A percentile compares a stretch with the other conserved stretches of the same genome.
Conservation (phyloP, 148 eudicot genomes). For the Limonium bicolor region DNA sequence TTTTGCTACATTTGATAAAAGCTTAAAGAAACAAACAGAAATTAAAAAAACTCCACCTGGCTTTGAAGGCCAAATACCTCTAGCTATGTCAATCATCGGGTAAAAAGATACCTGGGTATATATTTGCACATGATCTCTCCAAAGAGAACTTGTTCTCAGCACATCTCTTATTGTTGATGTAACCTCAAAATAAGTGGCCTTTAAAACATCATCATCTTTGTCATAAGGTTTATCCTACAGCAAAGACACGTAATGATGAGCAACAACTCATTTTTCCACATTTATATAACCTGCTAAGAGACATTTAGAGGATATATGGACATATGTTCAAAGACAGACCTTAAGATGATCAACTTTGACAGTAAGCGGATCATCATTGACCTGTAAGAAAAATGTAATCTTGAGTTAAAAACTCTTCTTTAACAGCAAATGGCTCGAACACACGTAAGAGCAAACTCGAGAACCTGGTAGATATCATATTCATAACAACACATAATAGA, state of each 20-base stretch:
- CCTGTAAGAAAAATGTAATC: constrained; percentile 31
- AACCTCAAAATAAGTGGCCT: constrained; percentile 97
- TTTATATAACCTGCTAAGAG: not conserved
- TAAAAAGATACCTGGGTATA: constrained; percentile 55
- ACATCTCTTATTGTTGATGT: constrained; percentile 93
- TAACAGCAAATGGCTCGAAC: not conserved
- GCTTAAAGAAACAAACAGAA: too few species aligned
- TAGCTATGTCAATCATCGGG: not conserved
- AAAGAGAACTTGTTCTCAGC: constrained; percentile 82
- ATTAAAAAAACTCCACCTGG: too few species aligned
- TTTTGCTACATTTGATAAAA: too few species aligned
- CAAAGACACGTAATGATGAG: too few species aligned
- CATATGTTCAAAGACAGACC: constrained; percentile 34
- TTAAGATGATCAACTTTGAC: constrained; percentile 95
- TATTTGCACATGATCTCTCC: constrained; percentile 97
- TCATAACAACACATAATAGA: too few species aligned
- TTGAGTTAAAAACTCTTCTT: not conserved
- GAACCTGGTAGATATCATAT: not conserved
- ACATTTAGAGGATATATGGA: too few species aligned
- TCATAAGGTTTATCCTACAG: constrained; percentile 73
- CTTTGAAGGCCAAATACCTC: too few species aligned
- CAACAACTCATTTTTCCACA: not conserved
- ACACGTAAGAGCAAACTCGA: not conserved
- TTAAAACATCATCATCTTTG: constrained; percentile 87
- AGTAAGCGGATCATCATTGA: constrained; percentile 91